Conservation (phyloP, 768 basidiomycete species). For the Terana coerulea region DNA sequence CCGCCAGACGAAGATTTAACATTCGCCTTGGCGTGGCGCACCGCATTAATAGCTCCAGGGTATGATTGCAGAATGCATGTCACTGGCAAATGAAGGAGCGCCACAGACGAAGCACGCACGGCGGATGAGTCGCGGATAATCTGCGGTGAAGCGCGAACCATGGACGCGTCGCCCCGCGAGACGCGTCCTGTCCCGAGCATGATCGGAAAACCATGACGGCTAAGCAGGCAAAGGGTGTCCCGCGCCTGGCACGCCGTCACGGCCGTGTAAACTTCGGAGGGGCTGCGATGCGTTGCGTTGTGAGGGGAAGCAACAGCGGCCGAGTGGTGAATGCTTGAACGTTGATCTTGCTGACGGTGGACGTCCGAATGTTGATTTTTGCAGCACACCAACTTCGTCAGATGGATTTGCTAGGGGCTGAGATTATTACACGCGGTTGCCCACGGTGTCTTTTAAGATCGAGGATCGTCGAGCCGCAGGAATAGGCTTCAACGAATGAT, state of each 20-base stretch:
- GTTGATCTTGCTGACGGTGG: no score
- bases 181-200: no score
- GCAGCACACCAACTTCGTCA: no score
- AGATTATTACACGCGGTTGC: background rate
- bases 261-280: background rate
- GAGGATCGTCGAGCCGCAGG: no score
- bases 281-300: background rate
- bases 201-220: background rate
- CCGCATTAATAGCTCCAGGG: no score
- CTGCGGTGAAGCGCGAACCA: background rate
- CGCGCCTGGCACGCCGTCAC: background rate
- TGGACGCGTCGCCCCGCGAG: background rate
- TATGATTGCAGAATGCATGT: background rate
- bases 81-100: constrained; percentile 20
- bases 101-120: constrained; percentile 22
- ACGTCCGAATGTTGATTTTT: no score
- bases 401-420: background rate
- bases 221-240: background rate
- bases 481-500: no score
- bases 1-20: no score
- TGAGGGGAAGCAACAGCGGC: no score
- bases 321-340: no score
- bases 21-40: no score
- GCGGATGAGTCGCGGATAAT: constrained; percentile 22
- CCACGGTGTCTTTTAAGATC: no score